Evolutionary conservation across 768 basidiomycete genomes (phyloP).

Genomic region (Lactarius deliciosus): DNA sequence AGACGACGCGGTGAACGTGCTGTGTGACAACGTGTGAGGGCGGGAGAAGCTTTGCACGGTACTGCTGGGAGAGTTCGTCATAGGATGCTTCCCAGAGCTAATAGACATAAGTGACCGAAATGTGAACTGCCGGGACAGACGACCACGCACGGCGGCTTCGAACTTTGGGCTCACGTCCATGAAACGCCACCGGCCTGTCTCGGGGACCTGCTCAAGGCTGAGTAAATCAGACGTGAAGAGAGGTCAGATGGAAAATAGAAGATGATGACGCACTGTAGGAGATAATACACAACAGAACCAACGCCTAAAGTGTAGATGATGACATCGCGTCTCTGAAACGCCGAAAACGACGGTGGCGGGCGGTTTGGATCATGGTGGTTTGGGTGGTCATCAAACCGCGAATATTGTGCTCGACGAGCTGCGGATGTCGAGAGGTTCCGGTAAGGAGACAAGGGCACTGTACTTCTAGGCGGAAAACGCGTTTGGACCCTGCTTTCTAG

Average conservation of each 20-base stretch:
- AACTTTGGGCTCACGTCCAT: conserved; percentile 67
- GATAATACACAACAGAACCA: conserved; percentile 33
- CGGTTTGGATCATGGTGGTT: conserved; percentile 3
- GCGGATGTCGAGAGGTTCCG: conserved; percentile 8
- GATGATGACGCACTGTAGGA: conserved; percentile 35
- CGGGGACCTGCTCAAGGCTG: conserved; percentile 81
- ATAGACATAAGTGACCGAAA: conserved; percentile 4
- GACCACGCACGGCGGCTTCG: conserved; percentile 52
- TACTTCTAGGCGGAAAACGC: neutral
- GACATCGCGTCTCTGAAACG: conserved; percentile 19
- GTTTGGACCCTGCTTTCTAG: neutral
- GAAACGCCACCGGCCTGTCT: conserved; percentile 87
- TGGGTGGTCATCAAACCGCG: conserved; percentile 24
- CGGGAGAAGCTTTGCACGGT: conserved; percentile 57
- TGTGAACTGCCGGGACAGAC: neutral
- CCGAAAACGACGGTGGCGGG: neutral
- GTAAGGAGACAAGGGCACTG: neutral
- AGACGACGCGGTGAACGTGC: conserved; percentile 69
- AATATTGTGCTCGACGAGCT: conserved; percentile 22
- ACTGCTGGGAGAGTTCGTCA: conserved; percentile 52
- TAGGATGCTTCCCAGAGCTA: conserved; percentile 47
- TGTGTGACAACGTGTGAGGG: conserved; percentile 60
- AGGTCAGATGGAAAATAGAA: neutral
- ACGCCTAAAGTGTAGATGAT: conserved; percentile 27
- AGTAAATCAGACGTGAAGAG: neutral